Evolutionary conservation across 2,329 filamentous ascomycete species (phyloP).

Genomic region (Claviceps humidiphila): DNA sequence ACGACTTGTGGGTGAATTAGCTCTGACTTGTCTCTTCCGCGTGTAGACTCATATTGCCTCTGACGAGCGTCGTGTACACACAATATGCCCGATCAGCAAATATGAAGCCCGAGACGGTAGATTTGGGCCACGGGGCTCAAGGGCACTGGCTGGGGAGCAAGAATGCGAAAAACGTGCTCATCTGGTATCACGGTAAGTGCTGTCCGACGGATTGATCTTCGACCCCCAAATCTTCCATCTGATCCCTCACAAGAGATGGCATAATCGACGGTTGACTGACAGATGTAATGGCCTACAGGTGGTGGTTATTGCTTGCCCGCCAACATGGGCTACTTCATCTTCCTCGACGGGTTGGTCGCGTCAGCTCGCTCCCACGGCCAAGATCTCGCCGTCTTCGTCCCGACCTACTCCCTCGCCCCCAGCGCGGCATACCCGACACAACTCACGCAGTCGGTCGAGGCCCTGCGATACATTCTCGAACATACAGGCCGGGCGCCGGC

Average conservation of each 20-base stretch:
- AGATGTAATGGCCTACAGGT: slow-evolving; percentile 1
- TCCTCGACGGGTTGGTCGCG: slow-evolving; percentile 7
- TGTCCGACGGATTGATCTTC: not conserved
- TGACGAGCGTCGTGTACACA: slow-evolving; percentile 10
- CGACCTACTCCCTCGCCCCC: slow-evolving; percentile 11
- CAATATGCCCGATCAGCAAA: slow-evolving; percentile 8
- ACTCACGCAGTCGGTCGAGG: slow-evolving; percentile 10
- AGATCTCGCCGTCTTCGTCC: slow-evolving; percentile 10
- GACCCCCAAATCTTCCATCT: too few species aligned
- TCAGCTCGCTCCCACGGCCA: slow-evolving; percentile 6
- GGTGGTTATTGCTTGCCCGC: slow-evolving; percentile 12
- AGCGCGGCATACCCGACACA: slow-evolving; percentile 11
- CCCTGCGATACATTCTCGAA: slow-evolving; percentile 9
- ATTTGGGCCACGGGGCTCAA: slow-evolving; percentile 8
- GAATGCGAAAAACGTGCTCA: slow-evolving; percentile 10
- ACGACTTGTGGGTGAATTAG: too few species aligned
- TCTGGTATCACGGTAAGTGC: slow-evolving; percentile 13
- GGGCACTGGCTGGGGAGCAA: slow-evolving; percentile 13
- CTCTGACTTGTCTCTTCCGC: too few species aligned
- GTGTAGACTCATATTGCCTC: slow-evolving; percentile 8
- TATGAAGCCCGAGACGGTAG: slow-evolving; percentile 9
- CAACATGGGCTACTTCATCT: slow-evolving; percentile 10
- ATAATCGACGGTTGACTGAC: not conserved
- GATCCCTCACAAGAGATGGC: too few species aligned
- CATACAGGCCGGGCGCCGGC: slow-evolving; percentile 5